A percentile compares a stretch with the other conserved stretches of the same genome.
Evolutionary conservation across 179 eudicot species (phyloP).

Genomic region (Sideroxylon spinosum): DNA sequence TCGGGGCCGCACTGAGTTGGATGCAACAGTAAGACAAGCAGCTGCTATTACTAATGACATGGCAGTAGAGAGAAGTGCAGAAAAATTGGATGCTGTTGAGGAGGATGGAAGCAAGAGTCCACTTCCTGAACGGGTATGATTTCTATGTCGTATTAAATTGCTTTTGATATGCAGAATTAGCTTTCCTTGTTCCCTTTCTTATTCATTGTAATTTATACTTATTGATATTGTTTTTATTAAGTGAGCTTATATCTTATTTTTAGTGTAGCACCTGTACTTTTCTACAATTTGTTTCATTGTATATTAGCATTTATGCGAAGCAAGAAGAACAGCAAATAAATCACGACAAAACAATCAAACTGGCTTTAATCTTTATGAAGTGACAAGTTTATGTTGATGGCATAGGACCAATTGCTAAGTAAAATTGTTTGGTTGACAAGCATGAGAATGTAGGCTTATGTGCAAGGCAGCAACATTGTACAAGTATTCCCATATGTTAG

Average conservation of each 20-base stretch:
- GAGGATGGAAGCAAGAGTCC: conserved; percentile 38
- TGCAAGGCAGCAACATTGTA: too few relatives aligned
- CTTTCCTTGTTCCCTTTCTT: neutral
- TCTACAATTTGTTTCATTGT: neutral
- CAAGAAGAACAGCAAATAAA: neutral
- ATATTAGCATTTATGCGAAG: neutral
- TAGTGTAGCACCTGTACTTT: neutral
- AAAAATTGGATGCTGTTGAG: conserved; percentile 25
- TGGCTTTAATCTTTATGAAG: too few relatives aligned
- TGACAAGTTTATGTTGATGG: too few relatives aligned
- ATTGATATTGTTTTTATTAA: neutral
- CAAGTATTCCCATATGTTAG: too few relatives aligned
- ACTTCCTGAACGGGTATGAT: conserved; percentile 34
- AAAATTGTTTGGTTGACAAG: too few relatives aligned
- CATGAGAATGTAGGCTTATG: too few relatives aligned
- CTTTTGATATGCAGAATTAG: neutral
- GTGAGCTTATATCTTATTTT: neutral
- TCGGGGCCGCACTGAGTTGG: conserved; percentile 19
- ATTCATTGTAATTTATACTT: neutral
- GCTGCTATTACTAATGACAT: conserved; percentile 25
- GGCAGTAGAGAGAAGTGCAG: conserved; percentile 14
- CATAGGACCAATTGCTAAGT: too few relatives aligned
- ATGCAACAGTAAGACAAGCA: conserved; percentile 15
- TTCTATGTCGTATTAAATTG: neutral
- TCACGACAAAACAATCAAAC: too few relatives aligned